These are phyloP conservation scores for Linanthus parryae DNA, from an alignment of 148 eudicot species.

Conservation along the genomic window DNA sequence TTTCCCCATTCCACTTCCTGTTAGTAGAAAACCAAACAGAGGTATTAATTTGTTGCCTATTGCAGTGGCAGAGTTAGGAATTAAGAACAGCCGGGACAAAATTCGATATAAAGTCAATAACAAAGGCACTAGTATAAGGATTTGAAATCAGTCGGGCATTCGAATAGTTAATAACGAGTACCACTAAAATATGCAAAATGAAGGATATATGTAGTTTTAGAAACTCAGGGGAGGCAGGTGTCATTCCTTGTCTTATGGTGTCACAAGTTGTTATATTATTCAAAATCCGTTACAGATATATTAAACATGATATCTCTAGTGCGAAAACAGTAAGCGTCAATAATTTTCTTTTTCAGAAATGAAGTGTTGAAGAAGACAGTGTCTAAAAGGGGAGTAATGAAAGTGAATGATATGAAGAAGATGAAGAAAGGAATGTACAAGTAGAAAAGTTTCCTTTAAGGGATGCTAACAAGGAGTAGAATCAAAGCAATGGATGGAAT, in stretches of 20 bases:
- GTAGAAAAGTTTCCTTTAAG: background rate
- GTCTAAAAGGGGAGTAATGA: background rate
- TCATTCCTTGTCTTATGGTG: background rate
- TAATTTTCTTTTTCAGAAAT: background rate
- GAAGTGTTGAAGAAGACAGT: background rate
- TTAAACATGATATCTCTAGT: background rate
- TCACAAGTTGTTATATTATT: no score
- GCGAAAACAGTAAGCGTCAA: no score
- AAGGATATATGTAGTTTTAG: background rate
- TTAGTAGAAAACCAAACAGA: background rate
- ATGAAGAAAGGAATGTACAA: background rate
- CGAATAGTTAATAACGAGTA: no score
- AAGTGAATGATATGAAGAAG: background rate
- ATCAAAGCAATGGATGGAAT: constrained; percentile 25
- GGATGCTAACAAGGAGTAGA: constrained; percentile 24
- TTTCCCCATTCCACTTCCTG: constrained; percentile 82
- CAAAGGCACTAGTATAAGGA: background rate
- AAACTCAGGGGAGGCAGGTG: background rate
- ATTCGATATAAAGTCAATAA: no score
- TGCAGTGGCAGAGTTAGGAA: background rate
- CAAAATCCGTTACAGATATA: background rate
- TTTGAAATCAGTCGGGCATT: background rate
- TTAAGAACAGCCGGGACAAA: no score
- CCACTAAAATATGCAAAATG: background rate
- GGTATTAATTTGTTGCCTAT: background rate